Conservation (phyloP, 192 early-diverging fungal species). For the Thamnidium elegans region DNA sequence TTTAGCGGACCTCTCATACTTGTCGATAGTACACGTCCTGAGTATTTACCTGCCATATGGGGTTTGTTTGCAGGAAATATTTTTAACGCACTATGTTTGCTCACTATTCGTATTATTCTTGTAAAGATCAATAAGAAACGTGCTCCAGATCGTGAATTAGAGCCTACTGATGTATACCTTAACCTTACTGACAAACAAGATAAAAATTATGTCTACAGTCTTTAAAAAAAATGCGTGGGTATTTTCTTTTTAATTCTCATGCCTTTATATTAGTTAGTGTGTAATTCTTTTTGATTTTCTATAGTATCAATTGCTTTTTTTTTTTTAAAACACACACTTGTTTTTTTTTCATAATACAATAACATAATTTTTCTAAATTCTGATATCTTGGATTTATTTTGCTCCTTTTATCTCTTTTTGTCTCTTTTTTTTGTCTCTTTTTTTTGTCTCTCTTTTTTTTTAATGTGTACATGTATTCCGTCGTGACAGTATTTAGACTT, state of each 20-base stretch:
- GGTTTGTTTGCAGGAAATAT: conserved; percentile 6
- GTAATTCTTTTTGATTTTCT: too few species aligned
- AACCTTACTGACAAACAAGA: conserved; percentile 25
- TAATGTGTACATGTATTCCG: too few species aligned
- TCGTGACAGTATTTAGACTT: too few species aligned
- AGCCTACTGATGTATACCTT: background rate
- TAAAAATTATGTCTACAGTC: conserved; percentile 18
- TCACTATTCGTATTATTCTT: background rate
- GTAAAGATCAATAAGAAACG: background rate
- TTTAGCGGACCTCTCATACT: conserved; percentile 20
- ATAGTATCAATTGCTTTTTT: too few species aligned
- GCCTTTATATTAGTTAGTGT: too few species aligned
- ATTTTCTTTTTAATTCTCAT: too few species aligned
- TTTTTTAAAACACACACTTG: too few species aligned
- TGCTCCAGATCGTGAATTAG: background rate
- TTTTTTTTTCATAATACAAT: too few species aligned
- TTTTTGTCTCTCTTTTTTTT: too few species aligned
- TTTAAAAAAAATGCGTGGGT: conserved; percentile 6
- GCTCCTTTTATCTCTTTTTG: background rate
- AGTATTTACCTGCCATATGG: background rate
- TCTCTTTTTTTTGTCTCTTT: too few species aligned
- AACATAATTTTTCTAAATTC: too few species aligned
- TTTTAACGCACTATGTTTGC: conserved; percentile 2
- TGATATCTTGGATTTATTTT: too few species aligned
- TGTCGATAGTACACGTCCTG: conserved; percentile 1